Conservation (phyloP, 225 moss, liverwort and hornwort genomes). For the Pseudisothecium myosuroides region DNA sequence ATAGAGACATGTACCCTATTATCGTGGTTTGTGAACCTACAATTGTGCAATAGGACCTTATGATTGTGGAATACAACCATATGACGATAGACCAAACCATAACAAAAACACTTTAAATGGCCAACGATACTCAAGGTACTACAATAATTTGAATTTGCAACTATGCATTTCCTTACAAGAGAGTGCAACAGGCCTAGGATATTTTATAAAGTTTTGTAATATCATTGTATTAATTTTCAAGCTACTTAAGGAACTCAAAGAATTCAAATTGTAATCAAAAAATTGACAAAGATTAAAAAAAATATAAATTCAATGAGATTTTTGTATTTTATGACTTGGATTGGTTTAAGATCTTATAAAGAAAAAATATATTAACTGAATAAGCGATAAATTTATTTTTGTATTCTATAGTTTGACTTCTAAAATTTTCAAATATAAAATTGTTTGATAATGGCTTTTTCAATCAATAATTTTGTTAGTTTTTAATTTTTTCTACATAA, state of each 20-base stretch:
- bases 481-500: background rate
- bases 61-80: background rate
- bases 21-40: accelerated
- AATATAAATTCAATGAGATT: background rate
- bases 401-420: accelerated
- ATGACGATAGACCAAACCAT: no score
- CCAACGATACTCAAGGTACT: accelerated
- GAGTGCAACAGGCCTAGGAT: accelerated
- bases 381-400: background rate
- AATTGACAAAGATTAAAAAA: background rate
- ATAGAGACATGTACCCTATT: accelerated
- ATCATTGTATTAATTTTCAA: accelerated
- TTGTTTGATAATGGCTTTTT: background rate
- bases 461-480: background rate
- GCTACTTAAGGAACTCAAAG: background rate
- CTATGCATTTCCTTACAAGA: accelerated
- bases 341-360: background rate
- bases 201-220: background rate
- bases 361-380: background rate
- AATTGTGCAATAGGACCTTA: background rate
- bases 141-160: background rate
- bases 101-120: accelerated
- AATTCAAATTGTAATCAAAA: background rate
- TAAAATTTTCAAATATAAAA: background rate
- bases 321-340: no score